Percentiles rank a stretch among this genome's conserved stretches.
These are phyloP conservation scores for Ensete glaucum DNA, from an alignment of 176 grass and related monocot species.

Conservation along the genomic window DNA sequence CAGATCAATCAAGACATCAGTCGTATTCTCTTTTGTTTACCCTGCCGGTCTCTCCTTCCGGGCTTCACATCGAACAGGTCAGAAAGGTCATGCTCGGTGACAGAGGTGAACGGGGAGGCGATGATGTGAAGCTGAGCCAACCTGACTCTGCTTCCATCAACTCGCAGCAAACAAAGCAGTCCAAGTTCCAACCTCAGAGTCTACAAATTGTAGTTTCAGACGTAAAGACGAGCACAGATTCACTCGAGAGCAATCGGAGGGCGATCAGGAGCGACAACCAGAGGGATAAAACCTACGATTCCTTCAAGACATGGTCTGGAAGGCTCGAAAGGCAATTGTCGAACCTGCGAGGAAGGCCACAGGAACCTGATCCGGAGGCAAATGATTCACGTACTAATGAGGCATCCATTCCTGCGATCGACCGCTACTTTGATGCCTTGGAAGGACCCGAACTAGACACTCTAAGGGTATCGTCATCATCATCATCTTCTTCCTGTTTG, in stretches of 20 bases:
- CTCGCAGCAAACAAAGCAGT: not conserved
- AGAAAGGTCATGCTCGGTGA: constrained; percentile 6
- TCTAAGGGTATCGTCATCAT: constrained; percentile 35
- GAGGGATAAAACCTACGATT: not conserved
- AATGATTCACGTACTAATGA: not conserved
- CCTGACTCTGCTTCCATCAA: not conserved
- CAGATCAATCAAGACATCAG: not conserved
- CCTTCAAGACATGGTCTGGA: constrained; percentile 16
- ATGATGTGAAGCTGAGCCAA: not conserved
- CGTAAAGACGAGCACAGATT: not conserved
- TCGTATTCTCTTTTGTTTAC: constrained; percentile 42
- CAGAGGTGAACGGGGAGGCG: constrained; percentile 1
- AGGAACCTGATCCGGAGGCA: not conserved
- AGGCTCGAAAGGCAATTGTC: constrained; percentile 4
- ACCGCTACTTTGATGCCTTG: constrained; percentile 86
- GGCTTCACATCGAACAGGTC: constrained; percentile 42
- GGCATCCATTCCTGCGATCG: constrained; percentile 35
- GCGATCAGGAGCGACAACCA: not conserved
- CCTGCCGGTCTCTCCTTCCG: constrained; percentile 68
- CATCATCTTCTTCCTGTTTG: not conserved
- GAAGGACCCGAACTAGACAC: constrained; percentile 89
- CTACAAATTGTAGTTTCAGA: not conserved
- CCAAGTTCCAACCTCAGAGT: not conserved
- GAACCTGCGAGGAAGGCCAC: not conserved
- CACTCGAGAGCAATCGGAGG: not conserved